Base-by-base conservation (phyloP, 345 rosid species). In the Salix viminalis region DNA sequence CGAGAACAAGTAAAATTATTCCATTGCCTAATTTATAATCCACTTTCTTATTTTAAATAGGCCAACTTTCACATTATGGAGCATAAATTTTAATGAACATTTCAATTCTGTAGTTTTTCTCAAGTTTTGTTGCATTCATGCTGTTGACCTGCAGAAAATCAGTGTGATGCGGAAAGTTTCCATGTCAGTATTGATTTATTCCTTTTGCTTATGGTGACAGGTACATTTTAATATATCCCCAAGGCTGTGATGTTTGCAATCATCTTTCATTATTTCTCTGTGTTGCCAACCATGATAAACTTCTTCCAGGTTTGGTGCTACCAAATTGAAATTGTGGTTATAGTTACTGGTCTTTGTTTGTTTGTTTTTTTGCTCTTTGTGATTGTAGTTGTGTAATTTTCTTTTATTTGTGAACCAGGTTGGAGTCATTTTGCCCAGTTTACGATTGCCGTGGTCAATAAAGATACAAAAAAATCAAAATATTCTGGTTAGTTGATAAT, bases 341-440 rank as follows among this genome's bases (percentile, higher is more conserved):
- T 12, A 52, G 50, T 71, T 67, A 8, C 34, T 69, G 41, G 61
- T 26, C 42, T 70, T n/a, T 9, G 32, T 39, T 21, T 28, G 30
- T 26, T 70, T 64, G 19, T 7, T 11, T 14, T 12, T 13, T 23
- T 74, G 71, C 14, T 16, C 26, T 65, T 44, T 73, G 15, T 52
- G 65, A 18, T 70, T 46, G 28, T 77, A 34, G 71, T 71, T 37
- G 70, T 21, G 61, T 61, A 30, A 65, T 70, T 75, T 12, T 70
- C 8, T 70, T 70, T 80, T 70, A 14, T 32, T 44, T 74, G 14
- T 77, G 85, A 69, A 72, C 75, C 85, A 95, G 99, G 98, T 21
- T 95, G 99, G 98, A 90, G 96, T 84, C 97, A 93, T 87, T 93
- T 91, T 86, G 99, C 94, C 60, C 98, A 93, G 86, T 95, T 93